These are phyloP conservation scores for Apiospora arundinis DNA, from an alignment of 2,329 filamentous ascomycete species.

Conservation along the genomic window DNA sequence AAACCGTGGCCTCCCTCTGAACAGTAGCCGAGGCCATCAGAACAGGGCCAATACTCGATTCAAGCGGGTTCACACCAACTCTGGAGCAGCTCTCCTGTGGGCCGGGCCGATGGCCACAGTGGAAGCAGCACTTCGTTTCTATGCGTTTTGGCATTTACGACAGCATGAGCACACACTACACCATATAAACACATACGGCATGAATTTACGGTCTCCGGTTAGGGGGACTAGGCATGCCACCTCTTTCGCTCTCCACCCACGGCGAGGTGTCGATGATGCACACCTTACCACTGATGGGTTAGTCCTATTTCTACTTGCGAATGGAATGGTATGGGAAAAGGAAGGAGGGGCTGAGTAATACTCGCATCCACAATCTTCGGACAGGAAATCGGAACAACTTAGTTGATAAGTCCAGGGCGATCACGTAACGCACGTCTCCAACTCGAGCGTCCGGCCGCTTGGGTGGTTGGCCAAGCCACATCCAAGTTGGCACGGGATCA, in stretches of 20 bases:
- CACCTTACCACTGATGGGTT: conserved; percentile 26
- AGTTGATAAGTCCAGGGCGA: conserved; percentile 13
- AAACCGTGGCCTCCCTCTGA: not conserved
- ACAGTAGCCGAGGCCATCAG: not conserved
- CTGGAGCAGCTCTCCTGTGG: not conserved
- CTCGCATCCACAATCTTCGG: conserved; percentile 7
- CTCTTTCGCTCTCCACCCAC: conserved; percentile 23
- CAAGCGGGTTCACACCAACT: not conserved
- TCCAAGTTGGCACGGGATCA: conserved; percentile 3
- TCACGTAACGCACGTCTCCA: conserved; percentile 10
- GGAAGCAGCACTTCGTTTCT: conserved; percentile 28
- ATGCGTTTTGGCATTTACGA: conserved; percentile 34
- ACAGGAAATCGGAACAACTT: not conserved
- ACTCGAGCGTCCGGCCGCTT: not conserved
- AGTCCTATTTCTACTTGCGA: conserved; percentile 32
- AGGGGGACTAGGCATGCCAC: conserved; percentile 25
- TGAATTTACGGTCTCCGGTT: conserved; percentile 27
- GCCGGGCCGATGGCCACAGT: not conserved
- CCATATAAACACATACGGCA: conserved; percentile 33
- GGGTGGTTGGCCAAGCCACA: not conserved
- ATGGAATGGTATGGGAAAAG: conserved; percentile 18
- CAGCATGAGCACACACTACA: conserved; percentile 34
- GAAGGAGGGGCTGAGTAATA: conserved; percentile 10
- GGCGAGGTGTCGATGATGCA: conserved; percentile 26
- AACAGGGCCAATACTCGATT: not conserved